These are phyloP conservation scores for Didymella segeticola DNA, from an alignment of 2,329 filamentous ascomycete genomes.

Conservation along the genomic window DNA sequence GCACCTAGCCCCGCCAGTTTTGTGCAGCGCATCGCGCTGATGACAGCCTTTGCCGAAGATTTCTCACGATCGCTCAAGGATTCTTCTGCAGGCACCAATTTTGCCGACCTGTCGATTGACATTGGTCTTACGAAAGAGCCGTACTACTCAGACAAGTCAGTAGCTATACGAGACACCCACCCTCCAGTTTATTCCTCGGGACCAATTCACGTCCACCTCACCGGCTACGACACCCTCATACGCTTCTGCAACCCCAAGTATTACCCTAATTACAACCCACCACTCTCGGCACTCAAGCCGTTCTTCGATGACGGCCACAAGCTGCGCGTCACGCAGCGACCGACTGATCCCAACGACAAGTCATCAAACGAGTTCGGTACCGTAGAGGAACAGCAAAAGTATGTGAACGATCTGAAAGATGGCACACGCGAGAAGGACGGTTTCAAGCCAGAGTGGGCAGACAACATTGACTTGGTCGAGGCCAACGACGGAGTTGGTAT, in stretches of 20 bases:
- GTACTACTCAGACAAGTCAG: conserved; percentile 76
- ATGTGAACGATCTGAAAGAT: conserved; percentile 58
- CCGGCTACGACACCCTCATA: conserved; percentile 78
- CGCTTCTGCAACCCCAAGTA: conserved; percentile 77
- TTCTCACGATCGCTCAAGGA: conserved; percentile 40
- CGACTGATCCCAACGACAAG: conserved; percentile 47
- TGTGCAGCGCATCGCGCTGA: conserved; percentile 71
- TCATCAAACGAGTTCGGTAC: conserved; percentile 64
- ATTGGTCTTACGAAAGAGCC: conserved; percentile 74
- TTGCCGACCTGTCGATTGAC: conserved; percentile 57
- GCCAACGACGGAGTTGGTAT: conserved; percentile 57
- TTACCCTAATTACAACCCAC: conserved; percentile 58
- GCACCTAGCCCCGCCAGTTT: conserved; percentile 72
- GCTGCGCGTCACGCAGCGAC: conserved; percentile 69
- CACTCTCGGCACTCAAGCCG: conserved; percentile 63
- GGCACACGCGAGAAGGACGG: conserved; percentile 61
- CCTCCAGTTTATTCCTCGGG: conserved; percentile 45
- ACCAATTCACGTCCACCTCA: conserved; percentile 68
- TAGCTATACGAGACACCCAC: conserved; percentile 58
- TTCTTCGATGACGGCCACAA: conserved; percentile 67
- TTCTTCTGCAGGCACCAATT: conserved; percentile 1
- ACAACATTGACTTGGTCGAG: conserved; percentile 66
- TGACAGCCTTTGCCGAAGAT: conserved; percentile 71
- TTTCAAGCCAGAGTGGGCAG: conserved; percentile 65
- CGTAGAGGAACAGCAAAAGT: conserved; percentile 61